Conservation (phyloP, 2,329 filamentous ascomycete species). For the Pestalotiopsis sp. region DNA sequence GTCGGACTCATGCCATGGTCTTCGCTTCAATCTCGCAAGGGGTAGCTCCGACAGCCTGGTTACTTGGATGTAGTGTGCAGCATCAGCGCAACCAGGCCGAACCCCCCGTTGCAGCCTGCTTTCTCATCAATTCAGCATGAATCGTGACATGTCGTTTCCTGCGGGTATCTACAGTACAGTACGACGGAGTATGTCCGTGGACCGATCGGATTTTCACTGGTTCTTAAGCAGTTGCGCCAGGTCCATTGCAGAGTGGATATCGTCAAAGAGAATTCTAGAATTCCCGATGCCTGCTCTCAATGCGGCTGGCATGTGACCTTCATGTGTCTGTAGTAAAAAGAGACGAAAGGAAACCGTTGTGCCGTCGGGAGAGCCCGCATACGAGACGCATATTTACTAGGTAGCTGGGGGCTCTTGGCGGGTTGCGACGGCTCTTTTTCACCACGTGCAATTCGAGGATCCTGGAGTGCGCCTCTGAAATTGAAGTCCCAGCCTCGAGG, state of each 20-base stretch:
- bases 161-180: background rate
- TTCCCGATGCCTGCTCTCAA: background rate
- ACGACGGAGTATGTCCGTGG: no score
- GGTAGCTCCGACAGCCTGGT: slow-evolving; percentile 1
- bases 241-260: background rate
- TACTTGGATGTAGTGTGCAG: background rate
- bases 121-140: background rate
- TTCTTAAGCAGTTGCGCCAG: background rate
- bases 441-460: background rate
- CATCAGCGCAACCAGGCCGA: no score
- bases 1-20: background rate
- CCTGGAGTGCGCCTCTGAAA: background rate
- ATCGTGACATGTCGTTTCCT: background rate
- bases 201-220: background rate
- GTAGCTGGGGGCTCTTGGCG: background rate
- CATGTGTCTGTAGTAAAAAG: background rate
- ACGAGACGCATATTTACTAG: background rate
- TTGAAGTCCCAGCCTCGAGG: background rate
- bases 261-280: background rate
- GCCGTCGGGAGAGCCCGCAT: background rate
- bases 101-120: background rate
- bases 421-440: background rate
- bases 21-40: background rate
- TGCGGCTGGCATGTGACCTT: background rate
- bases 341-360: background rate